Percentiles rank a stretch among this genome's conserved stretches.
Evolutionary conservation across 768 basidiomycete species (phyloP).

Genomic region (Lentinula sp.): DNA sequence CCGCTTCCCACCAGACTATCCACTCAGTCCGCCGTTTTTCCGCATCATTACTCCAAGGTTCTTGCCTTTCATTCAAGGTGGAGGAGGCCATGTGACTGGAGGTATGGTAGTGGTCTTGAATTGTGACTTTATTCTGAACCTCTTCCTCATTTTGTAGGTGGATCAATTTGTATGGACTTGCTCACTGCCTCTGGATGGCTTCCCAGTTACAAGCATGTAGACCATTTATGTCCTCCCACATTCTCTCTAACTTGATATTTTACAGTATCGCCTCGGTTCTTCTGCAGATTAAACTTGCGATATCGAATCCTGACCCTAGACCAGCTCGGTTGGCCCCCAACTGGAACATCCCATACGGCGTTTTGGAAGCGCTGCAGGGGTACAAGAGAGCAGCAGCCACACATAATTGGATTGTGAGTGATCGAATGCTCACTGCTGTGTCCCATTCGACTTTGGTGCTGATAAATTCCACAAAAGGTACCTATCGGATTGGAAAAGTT

Average conservation of each 20-base stretch:
- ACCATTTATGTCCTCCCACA: background rate
- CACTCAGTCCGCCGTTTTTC: constrained; percentile 70
- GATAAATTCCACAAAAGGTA: background rate
- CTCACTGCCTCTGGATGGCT: constrained; percentile 65
- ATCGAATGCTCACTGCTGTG: background rate
- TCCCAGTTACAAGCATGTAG: constrained; percentile 51
- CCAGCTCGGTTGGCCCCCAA: constrained; percentile 51
- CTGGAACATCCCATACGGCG: constrained; percentile 48
- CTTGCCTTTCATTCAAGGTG: constrained; percentile 63
- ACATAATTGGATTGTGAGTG: constrained; percentile 55
- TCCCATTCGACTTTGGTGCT: background rate
- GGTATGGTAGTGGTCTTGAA: constrained; percentile 13
- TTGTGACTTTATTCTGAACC: constrained; percentile 1
- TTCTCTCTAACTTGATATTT: background rate
- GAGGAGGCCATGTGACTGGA: constrained; percentile 64
- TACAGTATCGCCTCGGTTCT: constrained; percentile 42
- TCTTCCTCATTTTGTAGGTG: constrained; percentile 30
- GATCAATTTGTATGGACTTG: constrained; percentile 73
- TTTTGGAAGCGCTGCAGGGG: constrained; percentile 55
- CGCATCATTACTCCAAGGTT: constrained; percentile 70
- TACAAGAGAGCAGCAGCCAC: constrained; percentile 59
- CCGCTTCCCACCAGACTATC: constrained; percentile 60
- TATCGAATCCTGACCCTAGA: constrained; percentile 59
- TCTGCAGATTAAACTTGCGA: constrained; percentile 63
- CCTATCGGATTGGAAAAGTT: background rate